A percentile compares a stretch with the other conserved stretches of the same genome.
Evolutionary conservation across 176 grass and related monocot genomes (phyloP).

Genomic region (Phoenix roebelenii): DNA sequence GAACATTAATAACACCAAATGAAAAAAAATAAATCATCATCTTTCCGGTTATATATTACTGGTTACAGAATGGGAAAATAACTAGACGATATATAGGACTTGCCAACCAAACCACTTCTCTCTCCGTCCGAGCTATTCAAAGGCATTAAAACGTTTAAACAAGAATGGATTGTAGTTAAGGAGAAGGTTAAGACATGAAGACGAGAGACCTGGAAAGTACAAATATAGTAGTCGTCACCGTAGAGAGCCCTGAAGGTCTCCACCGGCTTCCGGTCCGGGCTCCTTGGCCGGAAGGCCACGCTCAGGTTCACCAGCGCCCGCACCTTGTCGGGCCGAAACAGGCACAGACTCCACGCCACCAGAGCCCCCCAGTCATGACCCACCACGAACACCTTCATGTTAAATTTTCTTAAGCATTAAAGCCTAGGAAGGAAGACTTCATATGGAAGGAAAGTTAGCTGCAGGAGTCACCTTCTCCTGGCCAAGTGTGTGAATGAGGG

Average conservation of each 20-base stretch:
- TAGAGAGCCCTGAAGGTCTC: background rate
- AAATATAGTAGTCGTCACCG: slow-evolving; percentile 8
- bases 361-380: slow-evolving; percentile 11
- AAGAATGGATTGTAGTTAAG: too few species aligned
- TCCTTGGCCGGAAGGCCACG: slow-evolving; percentile 5
- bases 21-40: too few species aligned
- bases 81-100: too few species aligned
- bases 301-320: slow-evolving; percentile 11
- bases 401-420: background rate
- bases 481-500: slow-evolving; percentile 7
- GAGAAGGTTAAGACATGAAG: too few species aligned
- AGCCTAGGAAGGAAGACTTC: background rate
- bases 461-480: background rate
- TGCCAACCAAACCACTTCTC: too few species aligned
- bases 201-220: too few species aligned
- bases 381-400: slow-evolving; percentile 11
- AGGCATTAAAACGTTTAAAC: too few species aligned
- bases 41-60: too few species aligned
- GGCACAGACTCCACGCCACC: slow-evolving; percentile 6
- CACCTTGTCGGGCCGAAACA: slow-evolving; percentile 16
- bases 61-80: too few species aligned
- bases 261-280: background rate
- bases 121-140: too few species aligned
- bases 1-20: too few species aligned
- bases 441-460: background rate